phyloP scores from a whole-genome alignment of 1,284 basidiomycete genomes.

The Austropuccinia psidii region DNA sequence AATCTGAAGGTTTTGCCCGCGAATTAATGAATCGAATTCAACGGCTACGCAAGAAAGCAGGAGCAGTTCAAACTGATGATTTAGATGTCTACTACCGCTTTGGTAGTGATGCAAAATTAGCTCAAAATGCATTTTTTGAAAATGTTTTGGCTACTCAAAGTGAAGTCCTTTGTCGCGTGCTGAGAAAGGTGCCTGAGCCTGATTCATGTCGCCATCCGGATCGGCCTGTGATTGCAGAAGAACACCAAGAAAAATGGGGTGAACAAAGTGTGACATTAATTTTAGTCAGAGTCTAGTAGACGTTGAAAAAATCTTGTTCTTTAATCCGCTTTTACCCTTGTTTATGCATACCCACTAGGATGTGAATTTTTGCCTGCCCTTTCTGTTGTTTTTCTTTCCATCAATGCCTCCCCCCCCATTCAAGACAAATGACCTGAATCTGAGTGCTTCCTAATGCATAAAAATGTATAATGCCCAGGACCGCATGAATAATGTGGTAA shows the following conservation, averaged over 20 bases:
- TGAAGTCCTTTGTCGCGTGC: conserved; percentile 67
- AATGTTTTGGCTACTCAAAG: conserved; percentile 63
- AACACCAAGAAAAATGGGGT: conserved; percentile 38
- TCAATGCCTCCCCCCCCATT: too few species aligned
- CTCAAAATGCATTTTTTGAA: conserved; percentile 52
- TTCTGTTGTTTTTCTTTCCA: too few species aligned
- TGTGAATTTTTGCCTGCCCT: too few species aligned
- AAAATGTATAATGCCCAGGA: too few species aligned
- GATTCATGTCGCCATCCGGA: conserved; percentile 49
- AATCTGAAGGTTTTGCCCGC: conserved; percentile 77
- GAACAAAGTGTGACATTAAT: conserved; percentile 38
- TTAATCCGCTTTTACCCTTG: too few species aligned
- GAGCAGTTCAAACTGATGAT: conserved; percentile 88
- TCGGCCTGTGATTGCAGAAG: conserved; percentile 52
- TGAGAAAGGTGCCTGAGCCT: conserved; percentile 61
- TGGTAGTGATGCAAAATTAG: conserved; percentile 60
- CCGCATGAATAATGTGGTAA: too few species aligned
- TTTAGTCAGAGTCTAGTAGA: conserved; percentile 35
- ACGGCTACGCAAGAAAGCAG: conserved; percentile 90
- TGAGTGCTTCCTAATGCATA: too few species aligned
- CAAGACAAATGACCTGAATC: too few species aligned
- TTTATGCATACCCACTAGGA: too few species aligned
- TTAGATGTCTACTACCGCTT: conserved; percentile 82
- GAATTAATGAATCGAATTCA: conserved; percentile 92
- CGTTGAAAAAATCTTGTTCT: too few species aligned